Percentiles rank a stretch among this genome's conserved stretches.
phyloP scores from a whole-genome alignment of 192 early-diverging fungal species.

The Backusella psychrophila region DNA sequence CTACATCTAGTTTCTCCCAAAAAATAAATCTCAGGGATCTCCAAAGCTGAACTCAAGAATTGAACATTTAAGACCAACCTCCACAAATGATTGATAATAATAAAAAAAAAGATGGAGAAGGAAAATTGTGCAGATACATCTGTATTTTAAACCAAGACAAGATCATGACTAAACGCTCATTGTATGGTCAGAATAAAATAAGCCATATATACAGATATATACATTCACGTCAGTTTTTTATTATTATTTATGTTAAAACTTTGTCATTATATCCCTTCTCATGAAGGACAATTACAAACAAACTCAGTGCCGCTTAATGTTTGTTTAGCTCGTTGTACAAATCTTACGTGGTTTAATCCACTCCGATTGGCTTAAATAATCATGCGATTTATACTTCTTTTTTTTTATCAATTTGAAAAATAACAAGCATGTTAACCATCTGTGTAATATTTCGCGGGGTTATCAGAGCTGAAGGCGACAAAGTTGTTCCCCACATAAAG shows the following conservation, averaged over 20 bases:
- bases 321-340: neutral
- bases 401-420: neutral
- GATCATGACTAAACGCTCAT: neutral
- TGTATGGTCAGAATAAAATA: neutral
- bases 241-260: neutral
- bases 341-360: neutral
- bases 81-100: neutral
- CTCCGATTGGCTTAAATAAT: conserved; percentile 18
- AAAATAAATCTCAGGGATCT: neutral
- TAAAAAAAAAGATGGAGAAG: neutral
- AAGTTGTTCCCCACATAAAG: neutral
- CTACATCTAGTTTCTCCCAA: neutral
- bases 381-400: conserved; percentile 14
- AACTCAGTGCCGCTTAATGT: conserved; percentile 1
- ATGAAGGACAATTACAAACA: neutral
- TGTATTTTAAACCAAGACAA: neutral
- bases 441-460: neutral
- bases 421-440: neutral
- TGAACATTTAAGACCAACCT: neutral
- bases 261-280: neutral
- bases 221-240: neutral
- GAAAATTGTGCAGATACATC: neutral
- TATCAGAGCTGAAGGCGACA: neutral
- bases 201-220: neutral
- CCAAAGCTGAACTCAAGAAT: neutral